phyloP scores from a whole-genome alignment of 2,329 filamentous ascomycete genomes.

The Nannizziopsis arthrosporioides region DNA sequence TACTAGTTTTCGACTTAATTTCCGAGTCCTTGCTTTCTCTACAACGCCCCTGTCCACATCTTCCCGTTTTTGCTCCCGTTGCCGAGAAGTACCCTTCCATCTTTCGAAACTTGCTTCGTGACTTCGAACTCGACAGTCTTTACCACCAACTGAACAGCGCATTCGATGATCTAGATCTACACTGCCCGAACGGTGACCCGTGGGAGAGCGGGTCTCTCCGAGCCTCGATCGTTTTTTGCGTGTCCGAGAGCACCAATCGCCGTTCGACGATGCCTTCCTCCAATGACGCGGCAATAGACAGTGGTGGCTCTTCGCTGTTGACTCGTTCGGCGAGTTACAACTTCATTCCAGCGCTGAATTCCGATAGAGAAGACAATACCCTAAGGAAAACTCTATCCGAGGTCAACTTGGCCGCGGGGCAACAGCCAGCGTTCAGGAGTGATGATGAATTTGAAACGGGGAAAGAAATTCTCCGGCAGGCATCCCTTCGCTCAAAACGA shows the following conservation, averaged over 20 bases:
- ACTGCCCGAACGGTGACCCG: constrained; percentile 9
- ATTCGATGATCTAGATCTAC: constrained; percentile 4
- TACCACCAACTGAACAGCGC: neutral
- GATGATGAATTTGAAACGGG: constrained; percentile 31
- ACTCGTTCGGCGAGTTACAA: constrained; percentile 49
- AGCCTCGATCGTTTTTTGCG: constrained; percentile 10
- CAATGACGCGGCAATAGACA: constrained; percentile 19
- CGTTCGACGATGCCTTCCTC: constrained; percentile 26
- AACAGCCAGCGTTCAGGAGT: constrained; percentile 17
- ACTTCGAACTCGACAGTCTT: neutral
- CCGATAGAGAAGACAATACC: constrained; percentile 24
- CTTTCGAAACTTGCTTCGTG: neutral
- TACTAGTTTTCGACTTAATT: neutral
- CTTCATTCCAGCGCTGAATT: constrained; percentile 36
- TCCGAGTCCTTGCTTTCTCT: neutral
- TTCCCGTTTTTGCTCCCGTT: neutral
- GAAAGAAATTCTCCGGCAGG: constrained; percentile 33
- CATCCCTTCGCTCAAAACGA: constrained; percentile 29
- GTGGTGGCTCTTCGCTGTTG: constrained; percentile 22
- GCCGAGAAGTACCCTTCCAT: neutral
- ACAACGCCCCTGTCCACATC: neutral
- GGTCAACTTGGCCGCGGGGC: constrained; percentile 33
- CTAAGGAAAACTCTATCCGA: constrained; percentile 43
- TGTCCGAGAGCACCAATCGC: neutral
- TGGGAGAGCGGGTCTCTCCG: constrained; percentile 36